Evolutionary conservation across 2,329 filamentous ascomycete species (phyloP), one percentile per base, ranked within the genome.

Genomic region (Xylariaceae sp.): DNA sequence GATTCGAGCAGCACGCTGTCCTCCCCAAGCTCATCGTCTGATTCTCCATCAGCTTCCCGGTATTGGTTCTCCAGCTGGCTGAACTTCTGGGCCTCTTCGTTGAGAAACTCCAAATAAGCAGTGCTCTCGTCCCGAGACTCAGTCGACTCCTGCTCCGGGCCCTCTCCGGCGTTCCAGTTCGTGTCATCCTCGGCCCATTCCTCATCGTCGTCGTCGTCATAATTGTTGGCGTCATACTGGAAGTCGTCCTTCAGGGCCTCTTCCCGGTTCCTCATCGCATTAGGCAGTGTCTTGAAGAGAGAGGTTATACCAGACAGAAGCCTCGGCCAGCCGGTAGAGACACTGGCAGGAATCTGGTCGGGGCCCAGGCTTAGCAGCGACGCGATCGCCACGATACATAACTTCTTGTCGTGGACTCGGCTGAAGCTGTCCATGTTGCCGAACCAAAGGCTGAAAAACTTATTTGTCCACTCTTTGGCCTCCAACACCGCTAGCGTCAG

Each of bases 401-500:
- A 71, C 70, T 95, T 98, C 75, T 98, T 98, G 68, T 98, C 92
- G 57, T 98, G 92, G 3, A 98, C 92, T 26, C 92, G 77, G 33
- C 78, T 84, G 65, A 98, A 96, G 52, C 77, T 81, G 42, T 94
- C 83, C 65, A 98, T 98, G 64, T 81, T 93, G 26, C 86, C 86
- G 60, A 98, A 98, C 92, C 92, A 98, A 38, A 93, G 67, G 61
- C 86, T 94, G 69, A 98, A 98, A 67, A 98, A 98, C 56, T 93
- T 93, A 64, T 96, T 96, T 5, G 92, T 96, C 90, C 89, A 95
- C 40, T 78, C 82, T 52, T 93, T 90, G 33, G 72, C 65, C 64
- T 98, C 92, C n/a, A 98, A 73, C 23, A 94, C 78, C 42, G 88
- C 81, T 15, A 98, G 73, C 16, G 88, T 75, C 39, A 95, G 70